A percentile compares a stretch with the other conserved stretches of the same genome.
Evolutionary conservation across 2,329 filamentous ascomycete genomes (phyloP).

Genomic region (Orbilia ellipsospora): DNA sequence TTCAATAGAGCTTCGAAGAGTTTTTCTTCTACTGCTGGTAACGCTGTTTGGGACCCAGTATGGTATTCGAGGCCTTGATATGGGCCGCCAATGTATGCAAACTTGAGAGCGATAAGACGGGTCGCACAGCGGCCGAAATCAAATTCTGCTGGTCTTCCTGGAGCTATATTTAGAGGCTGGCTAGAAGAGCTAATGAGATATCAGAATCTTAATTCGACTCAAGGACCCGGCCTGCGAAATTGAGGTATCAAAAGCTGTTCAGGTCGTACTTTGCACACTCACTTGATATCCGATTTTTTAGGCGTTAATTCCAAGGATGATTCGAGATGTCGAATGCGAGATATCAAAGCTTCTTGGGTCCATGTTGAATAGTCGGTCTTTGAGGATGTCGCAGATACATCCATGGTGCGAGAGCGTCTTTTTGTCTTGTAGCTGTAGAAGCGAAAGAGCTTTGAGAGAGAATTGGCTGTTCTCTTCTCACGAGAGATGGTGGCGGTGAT

Average conservation of each 20-base stretch:
- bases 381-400: constrained; percentile 1
- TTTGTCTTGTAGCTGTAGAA: constrained; percentile 14
- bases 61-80: constrained; percentile 96
- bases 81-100: constrained; percentile 88
- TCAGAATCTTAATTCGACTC: not conserved
- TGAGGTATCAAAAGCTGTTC: not conserved
- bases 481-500: not conserved
- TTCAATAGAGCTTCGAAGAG: constrained; percentile 90
- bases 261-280: constrained; percentile 54
- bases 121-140: constrained; percentile 85
- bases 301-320: constrained; percentile 11
- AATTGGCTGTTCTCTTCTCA: not conserved
- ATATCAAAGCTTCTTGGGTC: constrained; percentile 48
- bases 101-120: constrained; percentile 86
- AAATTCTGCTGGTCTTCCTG: constrained; percentile 64
- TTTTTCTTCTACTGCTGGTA: constrained; percentile 90
- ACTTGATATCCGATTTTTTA: constrained; percentile 39
- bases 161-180: constrained; percentile 2
- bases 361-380: constrained; percentile 38
- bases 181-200: not conserved
- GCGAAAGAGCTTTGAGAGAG: not conserved
- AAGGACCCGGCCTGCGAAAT: not conserved
- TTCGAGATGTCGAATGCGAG: constrained; percentile 44
- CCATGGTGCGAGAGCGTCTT: constrained; percentile 8
- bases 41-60: constrained; percentile 72